These are phyloP conservation scores for Penicillium sp. DNA, from an alignment of 2,329 filamentous ascomycete genomes.

Conservation along the genomic window DNA sequence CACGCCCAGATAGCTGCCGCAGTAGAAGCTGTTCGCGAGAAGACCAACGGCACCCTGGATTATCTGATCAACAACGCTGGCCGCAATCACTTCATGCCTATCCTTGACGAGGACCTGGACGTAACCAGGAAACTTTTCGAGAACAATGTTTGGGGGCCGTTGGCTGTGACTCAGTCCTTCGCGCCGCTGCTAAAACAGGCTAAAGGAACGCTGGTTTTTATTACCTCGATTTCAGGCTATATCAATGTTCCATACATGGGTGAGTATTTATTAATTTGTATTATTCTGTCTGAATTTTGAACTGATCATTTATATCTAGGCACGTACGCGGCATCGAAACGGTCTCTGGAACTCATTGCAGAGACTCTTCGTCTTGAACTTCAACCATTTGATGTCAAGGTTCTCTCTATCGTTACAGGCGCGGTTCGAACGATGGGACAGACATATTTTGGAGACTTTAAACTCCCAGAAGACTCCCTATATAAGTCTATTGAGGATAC, in stretches of 20 bases:
- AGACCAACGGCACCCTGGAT: conserved; percentile 32
- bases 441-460: conserved; percentile 17
- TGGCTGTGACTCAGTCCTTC: conserved; percentile 28
- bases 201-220: conserved; percentile 25
- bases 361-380: conserved; percentile 25
- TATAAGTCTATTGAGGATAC: conserved; percentile 20
- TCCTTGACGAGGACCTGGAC: conserved; percentile 15
- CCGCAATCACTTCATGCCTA: conserved; percentile 24
- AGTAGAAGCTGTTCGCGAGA: conserved; percentile 15
- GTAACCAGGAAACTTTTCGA: conserved; percentile 28
- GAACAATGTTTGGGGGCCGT: conserved; percentile 34
- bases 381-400: conserved; percentile 18
- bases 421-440: conserved; percentile 17
- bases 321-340: conserved; percentile 22
- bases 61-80: conserved; percentile 28
- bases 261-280: neutral
- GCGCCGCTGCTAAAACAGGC: conserved; percentile 27
- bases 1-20: conserved; percentile 24
- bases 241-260: conserved; percentile 23
- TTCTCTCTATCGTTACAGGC: conserved; percentile 19
- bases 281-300: too few relatives aligned
- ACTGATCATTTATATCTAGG: too few relatives aligned
- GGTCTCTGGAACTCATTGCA: conserved; percentile 19
- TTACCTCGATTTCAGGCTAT: conserved; percentile 31
- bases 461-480: conserved; percentile 17